Evolutionary conservation across 352 stramenopile species (phyloP).

Genomic region (Phytophthora quininea): DNA sequence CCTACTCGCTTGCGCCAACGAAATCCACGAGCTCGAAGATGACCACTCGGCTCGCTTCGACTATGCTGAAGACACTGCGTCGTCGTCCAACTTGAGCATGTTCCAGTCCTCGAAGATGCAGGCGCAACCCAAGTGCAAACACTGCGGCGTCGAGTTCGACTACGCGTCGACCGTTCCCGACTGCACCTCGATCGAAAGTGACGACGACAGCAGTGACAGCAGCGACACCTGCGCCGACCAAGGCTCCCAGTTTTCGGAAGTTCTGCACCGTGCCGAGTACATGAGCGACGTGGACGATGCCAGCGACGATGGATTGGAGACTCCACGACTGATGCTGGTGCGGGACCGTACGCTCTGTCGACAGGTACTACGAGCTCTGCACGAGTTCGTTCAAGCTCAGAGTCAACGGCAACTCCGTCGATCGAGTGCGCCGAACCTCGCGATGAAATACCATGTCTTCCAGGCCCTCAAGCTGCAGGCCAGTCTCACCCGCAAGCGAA

Average conservation of each 20-base stretch:
- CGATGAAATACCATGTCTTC: slow-evolving; percentile 51
- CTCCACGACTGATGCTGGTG: slow-evolving; percentile 6
- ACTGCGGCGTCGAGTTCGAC: slow-evolving; percentile 40
- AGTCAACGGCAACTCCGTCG: slow-evolving; percentile 12
- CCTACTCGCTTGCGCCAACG: slow-evolving; percentile 75
- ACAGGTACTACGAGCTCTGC: slow-evolving; percentile 30
- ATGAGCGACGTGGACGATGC: slow-evolving; percentile 39
- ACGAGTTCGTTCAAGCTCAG: slow-evolving; percentile 15
- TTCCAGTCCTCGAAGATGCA: slow-evolving; percentile 1
- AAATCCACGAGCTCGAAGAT: slow-evolving; percentile 83
- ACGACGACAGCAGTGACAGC: slow-evolving; percentile 32
- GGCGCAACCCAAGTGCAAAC: slow-evolving; percentile 11
- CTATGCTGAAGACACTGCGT: slow-evolving; percentile 65
- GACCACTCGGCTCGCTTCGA: slow-evolving; percentile 65
- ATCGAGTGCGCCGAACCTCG: slow-evolving; percentile 27
- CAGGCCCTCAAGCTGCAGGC: slow-evolving; percentile 47
- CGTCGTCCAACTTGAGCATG: slow-evolving; percentile 6
- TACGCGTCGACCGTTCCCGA: slow-evolving; percentile 54
- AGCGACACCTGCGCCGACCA: slow-evolving; percentile 47
- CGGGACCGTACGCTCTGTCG: slow-evolving; percentile 30
- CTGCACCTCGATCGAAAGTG: slow-evolving; percentile 30
- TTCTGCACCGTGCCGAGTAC: slow-evolving; percentile 57
- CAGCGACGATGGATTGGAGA: slow-evolving; percentile 1
- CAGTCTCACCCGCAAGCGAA: slow-evolving; percentile 44
- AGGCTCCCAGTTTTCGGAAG: slow-evolving; percentile 61